phyloP scores from a whole-genome alignment of 164 flowering plant genomes.

The Platanus orientalis region DNA sequence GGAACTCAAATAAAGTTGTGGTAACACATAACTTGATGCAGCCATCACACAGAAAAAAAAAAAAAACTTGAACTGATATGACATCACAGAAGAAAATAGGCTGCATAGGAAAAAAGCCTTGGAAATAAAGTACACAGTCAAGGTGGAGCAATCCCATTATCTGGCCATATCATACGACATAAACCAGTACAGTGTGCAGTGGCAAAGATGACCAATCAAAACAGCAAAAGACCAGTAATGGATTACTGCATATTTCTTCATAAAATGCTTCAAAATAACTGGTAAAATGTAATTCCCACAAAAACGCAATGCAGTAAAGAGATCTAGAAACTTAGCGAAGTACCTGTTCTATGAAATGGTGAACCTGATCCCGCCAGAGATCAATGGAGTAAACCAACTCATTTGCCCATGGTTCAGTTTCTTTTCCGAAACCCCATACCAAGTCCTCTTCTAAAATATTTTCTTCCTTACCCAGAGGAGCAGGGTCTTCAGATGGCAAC shows the following conservation, averaged over 20 bases:
- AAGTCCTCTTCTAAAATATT: conserved; percentile 28
- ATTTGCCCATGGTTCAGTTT: conserved; percentile 82
- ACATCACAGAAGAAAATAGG: not conserved
- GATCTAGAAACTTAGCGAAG: not conserved
- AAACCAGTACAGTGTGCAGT: too few relatives aligned
- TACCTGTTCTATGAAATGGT: conserved; percentile 77
- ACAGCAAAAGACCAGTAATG: too few relatives aligned
- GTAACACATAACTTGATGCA: too few relatives aligned
- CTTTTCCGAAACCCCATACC: conserved; percentile 89
- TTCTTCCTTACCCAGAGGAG: conserved; percentile 37
- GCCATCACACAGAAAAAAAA: too few relatives aligned
- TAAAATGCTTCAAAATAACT: too few relatives aligned
- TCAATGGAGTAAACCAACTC: conserved; percentile 82
- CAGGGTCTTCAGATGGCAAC: conserved; percentile 76
- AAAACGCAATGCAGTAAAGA: not conserved
- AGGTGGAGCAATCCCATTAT: not conserved
- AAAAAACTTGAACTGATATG: too few relatives aligned
- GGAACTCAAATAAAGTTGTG: not conserved
- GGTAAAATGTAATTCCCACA: too few relatives aligned
- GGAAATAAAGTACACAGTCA: not conserved
- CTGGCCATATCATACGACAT: too few relatives aligned
- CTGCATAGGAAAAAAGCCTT: not conserved
- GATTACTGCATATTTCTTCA: not conserved
- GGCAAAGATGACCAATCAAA: too few relatives aligned
- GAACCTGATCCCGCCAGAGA: conserved; percentile 89